A percentile compares a stretch with the other conserved stretches of the same genome.
These are phyloP conservation scores for Sindora glabra DNA, from an alignment of 306 rosid species.

Conservation along the genomic window DNA sequence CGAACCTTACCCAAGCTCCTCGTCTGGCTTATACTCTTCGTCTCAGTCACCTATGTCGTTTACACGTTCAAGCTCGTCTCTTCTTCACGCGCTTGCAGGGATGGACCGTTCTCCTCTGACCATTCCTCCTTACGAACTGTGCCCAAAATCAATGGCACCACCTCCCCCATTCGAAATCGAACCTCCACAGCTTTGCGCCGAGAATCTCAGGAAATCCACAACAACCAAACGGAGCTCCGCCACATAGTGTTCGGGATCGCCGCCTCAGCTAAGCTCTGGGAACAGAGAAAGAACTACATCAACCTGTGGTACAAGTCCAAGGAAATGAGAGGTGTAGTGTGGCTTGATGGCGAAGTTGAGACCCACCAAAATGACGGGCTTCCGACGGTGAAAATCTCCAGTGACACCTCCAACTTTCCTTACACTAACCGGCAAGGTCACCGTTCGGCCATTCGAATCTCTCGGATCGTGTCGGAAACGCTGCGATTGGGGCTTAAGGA, in stretches of 20 bases:
- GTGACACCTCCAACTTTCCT: slow-evolving; percentile 49
- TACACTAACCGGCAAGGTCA: slow-evolving; percentile 80
- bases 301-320: slow-evolving; percentile 71
- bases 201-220: slow-evolving; percentile 3
- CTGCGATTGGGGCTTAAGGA: slow-evolving; percentile 52
- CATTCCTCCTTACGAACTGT: neutral
- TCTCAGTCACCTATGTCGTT: slow-evolving; percentile 38
- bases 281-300: slow-evolving; percentile 69
- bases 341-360: slow-evolving; percentile 57
- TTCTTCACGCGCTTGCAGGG: slow-evolving; percentile 30
- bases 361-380: slow-evolving; percentile 22
- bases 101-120: slow-evolving; percentile 19
- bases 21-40: slow-evolving; percentile 42
- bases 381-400: slow-evolving; percentile 61
- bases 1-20: slow-evolving; percentile 30
- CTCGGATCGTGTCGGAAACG: slow-evolving; percentile 85
- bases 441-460: slow-evolving; percentile 88
- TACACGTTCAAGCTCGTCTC: slow-evolving; percentile 49
- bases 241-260: slow-evolving; percentile 90
- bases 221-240: slow-evolving; percentile 44
- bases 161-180: neutral
- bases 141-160: slow-evolving; percentile 3
- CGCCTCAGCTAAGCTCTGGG: slow-evolving; percentile 84
- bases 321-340: slow-evolving; percentile 72
- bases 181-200: slow-evolving; percentile 1